Evolutionary conservation across 495 filamentous ascomycete species (phyloP).

Genomic region (Lophiotrema nucula): DNA sequence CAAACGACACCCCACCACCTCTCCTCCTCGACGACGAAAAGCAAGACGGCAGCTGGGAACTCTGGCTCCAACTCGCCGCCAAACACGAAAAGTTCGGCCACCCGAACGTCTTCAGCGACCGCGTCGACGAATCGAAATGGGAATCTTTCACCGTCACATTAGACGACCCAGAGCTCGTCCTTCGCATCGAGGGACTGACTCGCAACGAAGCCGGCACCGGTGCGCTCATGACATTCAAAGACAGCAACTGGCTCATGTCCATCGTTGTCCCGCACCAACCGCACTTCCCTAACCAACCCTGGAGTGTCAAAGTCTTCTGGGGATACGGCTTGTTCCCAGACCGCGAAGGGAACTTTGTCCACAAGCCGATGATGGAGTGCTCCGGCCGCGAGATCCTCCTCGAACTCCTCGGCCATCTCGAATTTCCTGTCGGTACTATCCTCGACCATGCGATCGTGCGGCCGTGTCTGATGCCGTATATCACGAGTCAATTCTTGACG

Average conservation of each 20-base stretch:
- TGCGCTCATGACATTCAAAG: conserved; percentile 40
- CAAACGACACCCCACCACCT: conserved; percentile 9
- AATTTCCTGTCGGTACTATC: conserved; percentile 19
- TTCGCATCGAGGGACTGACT: conserved; percentile 34
- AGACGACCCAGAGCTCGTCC: conserved; percentile 38
- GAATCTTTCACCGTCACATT: conserved; percentile 47
- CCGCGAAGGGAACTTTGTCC: conserved; percentile 39
- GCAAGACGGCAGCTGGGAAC: conserved; percentile 20
- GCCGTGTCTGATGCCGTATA: conserved; percentile 42
- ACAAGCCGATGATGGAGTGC: conserved; percentile 45
- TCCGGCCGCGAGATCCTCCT: conserved; percentile 43
- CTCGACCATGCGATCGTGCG: conserved; percentile 9
- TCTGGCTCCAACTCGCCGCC: conserved; percentile 12
- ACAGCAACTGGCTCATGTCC: conserved; percentile 44
- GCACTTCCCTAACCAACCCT: conserved; percentile 26
- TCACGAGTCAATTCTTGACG: conserved; percentile 41
- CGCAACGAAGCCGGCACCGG: conserved; percentile 41
- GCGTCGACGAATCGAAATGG: conserved; percentile 38
- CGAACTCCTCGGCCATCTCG: conserved; percentile 43
- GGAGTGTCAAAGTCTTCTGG: conserved; percentile 20
- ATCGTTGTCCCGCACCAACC: conserved; percentile 46
- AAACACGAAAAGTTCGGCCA: conserved; percentile 39
- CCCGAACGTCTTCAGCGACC: conserved; percentile 42
- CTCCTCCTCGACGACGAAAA: not conserved
- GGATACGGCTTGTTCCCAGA: conserved; percentile 42